These are phyloP conservation scores for Penicillium flavigenum DNA, from an alignment of 495 filamentous ascomycete species.

Conservation along the genomic window DNA sequence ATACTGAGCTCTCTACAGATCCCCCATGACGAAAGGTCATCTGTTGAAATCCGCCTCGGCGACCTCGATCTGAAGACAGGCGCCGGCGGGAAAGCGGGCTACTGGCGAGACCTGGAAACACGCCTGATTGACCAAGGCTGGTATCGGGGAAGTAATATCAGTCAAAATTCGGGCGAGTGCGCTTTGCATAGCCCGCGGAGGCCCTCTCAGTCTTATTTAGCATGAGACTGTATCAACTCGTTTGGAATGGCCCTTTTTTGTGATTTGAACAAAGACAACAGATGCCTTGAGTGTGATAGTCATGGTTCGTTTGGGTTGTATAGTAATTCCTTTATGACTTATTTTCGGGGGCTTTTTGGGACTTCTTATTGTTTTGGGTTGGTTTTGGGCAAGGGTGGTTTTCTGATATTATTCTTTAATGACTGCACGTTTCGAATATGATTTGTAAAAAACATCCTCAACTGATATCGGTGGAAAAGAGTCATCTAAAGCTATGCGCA, in stretches of 20 bases:
- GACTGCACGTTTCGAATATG: not conserved
- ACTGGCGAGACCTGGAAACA: conserved; percentile 69
- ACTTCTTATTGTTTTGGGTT: not conserved
- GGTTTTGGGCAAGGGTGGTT: not conserved
- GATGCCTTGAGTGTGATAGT: not conserved
- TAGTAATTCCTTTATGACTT: not conserved
- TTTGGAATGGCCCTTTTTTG: not conserved
- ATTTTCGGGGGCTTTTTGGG: not conserved
- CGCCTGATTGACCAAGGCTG: conserved; percentile 67
- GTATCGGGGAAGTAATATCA: conserved; percentile 56
- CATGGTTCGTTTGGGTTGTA: not conserved
- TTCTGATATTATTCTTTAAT: not conserved
- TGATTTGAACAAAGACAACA: not conserved
- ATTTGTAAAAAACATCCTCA: not conserved
- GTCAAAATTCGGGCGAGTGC: conserved; percentile 33
- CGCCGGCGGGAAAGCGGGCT: conserved; percentile 61
- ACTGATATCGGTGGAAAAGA: not conserved
- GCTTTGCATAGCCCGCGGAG: conserved; percentile 26
- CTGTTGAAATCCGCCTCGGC: conserved; percentile 72
- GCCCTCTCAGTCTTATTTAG: not conserved
- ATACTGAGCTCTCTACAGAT: conserved; percentile 20
- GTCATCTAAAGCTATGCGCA: not conserved
- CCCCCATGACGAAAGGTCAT: conserved; percentile 29
- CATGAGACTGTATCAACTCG: not conserved
- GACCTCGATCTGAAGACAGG: conserved; percentile 88